Percentiles rank a stretch among this genome's conserved stretches.
These are phyloP conservation scores for Buddleja alternifolia DNA, from an alignment of 257 asterid genomes.

Conservation along the genomic window DNA sequence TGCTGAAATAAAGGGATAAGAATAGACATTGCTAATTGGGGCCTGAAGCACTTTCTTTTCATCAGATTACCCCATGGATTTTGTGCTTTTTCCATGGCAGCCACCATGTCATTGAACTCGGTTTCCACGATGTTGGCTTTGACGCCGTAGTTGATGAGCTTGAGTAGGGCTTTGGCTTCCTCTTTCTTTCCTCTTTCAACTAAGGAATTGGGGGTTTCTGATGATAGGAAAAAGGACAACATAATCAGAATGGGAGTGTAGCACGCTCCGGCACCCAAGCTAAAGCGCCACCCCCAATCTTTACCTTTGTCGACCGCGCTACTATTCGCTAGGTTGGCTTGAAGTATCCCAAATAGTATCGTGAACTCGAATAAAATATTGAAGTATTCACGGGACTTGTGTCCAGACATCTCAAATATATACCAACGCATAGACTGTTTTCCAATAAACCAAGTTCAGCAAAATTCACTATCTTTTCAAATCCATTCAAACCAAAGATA, in stretches of 20 bases:
- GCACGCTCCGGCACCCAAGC: slow-evolving; percentile 48
- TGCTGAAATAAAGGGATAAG: too few relatives aligned
- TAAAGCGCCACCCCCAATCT: slow-evolving; percentile 54
- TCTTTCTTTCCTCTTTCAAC: slow-evolving; percentile 42
- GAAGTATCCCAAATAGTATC: not conserved
- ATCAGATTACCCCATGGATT: slow-evolving; percentile 44
- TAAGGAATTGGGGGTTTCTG: slow-evolving; percentile 52
- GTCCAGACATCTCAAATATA: slow-evolving; percentile 1
- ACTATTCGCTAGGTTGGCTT: not conserved
- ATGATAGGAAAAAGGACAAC: slow-evolving; percentile 40
- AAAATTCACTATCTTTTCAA: too few relatives aligned
- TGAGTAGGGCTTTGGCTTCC: slow-evolving; percentile 35
- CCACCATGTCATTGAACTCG: slow-evolving; percentile 48
- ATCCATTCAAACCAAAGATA: too few relatives aligned
- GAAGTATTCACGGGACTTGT: slow-evolving; percentile 1
- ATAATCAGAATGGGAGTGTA: slow-evolving; percentile 55
- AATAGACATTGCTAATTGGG: slow-evolving; percentile 48
- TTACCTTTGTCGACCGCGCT: not conserved
- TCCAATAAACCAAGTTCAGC: too few relatives aligned
- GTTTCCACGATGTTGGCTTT: slow-evolving; percentile 39
- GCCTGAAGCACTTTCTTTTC: slow-evolving; percentile 37
- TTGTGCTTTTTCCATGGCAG: slow-evolving; percentile 44
- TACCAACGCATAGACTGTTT: slow-evolving; percentile 7
- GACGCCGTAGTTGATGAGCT: slow-evolving; percentile 38
- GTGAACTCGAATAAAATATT: not conserved